Evolutionary conservation across 371 early-diverging fungal genomes (phyloP).

Genomic region (Mucor sp.): DNA sequence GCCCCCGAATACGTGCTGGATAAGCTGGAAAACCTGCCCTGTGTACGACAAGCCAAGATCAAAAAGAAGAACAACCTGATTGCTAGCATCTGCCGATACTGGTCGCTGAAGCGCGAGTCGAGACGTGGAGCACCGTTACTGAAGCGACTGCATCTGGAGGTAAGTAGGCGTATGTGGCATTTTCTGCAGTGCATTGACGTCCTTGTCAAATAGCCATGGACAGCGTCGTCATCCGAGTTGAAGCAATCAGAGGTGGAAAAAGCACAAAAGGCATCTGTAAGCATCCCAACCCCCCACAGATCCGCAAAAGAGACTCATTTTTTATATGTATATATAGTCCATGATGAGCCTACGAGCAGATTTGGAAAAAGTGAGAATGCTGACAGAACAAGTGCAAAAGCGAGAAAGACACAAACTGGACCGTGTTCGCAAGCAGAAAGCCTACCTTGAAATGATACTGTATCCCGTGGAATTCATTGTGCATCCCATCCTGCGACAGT

Average conservation of each 20-base stretch:
- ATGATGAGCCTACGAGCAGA: constrained; percentile 74
- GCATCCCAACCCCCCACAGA: background rate
- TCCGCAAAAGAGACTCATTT: background rate
- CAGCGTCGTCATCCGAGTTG: constrained; percentile 81
- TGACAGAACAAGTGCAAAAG: constrained; percentile 85
- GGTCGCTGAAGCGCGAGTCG: constrained; percentile 90
- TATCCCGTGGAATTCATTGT: constrained; percentile 75
- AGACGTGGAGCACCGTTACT: constrained; percentile 91
- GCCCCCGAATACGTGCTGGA: constrained; percentile 71
- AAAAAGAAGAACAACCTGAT: constrained; percentile 63
- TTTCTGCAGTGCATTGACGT: background rate
- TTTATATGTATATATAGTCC: constrained; percentile 21
- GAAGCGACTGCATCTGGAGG: constrained; percentile 94
- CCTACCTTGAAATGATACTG: constrained; percentile 68
- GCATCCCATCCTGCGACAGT: constrained; percentile 61
- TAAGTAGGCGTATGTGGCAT: constrained; percentile 16
- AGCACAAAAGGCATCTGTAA: constrained; percentile 62
- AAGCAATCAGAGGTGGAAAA: constrained; percentile 81
- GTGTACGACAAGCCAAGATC: constrained; percentile 43
- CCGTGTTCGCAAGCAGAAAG: constrained; percentile 58
- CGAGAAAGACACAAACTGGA: constrained; percentile 86
- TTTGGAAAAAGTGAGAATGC: constrained; percentile 84
- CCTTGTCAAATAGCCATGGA: constrained; percentile 77
- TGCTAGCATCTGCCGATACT: constrained; percentile 79
- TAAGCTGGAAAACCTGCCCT: constrained; percentile 56